phyloP scores from a whole-genome alignment of 371 early-diverging fungal genomes.

The Haplosporangium sp. region DNA sequence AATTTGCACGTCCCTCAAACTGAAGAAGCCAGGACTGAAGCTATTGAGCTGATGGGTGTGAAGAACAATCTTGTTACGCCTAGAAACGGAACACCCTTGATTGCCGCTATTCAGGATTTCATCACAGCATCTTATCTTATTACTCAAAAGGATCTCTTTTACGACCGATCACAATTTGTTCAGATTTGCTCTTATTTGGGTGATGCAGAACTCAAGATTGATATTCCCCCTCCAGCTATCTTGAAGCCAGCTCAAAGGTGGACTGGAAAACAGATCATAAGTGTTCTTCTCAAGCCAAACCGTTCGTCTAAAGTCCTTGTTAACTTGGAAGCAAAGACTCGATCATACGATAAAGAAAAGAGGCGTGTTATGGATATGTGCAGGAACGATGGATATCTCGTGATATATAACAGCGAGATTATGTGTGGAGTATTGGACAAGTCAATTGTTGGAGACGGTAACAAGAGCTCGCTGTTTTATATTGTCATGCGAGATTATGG shows the following conservation, averaged over 20 bases:
- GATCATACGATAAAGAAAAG: conserved; percentile 76
- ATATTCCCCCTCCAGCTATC: conserved; percentile 95
- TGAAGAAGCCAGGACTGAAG: conserved; percentile 98
- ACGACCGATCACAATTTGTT: conserved; percentile 93
- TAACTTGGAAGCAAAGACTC: conserved; percentile 91
- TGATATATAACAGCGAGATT: conserved; percentile 93
- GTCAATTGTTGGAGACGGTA: conserved; percentile 96
- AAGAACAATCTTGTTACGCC: conserved; percentile 98
- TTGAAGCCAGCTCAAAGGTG: conserved; percentile 78
- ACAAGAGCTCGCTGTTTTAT: conserved; percentile 95
- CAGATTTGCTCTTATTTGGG: conserved; percentile 91
- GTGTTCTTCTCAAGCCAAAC: conserved; percentile 91
- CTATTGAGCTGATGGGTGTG: conserved; percentile 97
- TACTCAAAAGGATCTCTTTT: conserved; percentile 94
- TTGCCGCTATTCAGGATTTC: conserved; percentile 99
- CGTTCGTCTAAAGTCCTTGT: conserved; percentile 74
- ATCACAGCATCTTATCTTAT: conserved; percentile 97
- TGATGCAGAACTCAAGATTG: conserved; percentile 83
- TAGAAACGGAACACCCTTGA: conserved; percentile 97
- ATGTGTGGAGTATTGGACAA: conserved; percentile 98
- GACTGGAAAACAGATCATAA: conserved; percentile 85
- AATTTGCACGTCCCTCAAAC: conserved; percentile 99
- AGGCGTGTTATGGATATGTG: conserved; percentile 80
- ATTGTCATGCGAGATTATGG: conserved; percentile 95
- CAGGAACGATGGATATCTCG: conserved; percentile 90